Conservation (phyloP, 345 rosid species). For the Dipteronia sinensis region DNA sequence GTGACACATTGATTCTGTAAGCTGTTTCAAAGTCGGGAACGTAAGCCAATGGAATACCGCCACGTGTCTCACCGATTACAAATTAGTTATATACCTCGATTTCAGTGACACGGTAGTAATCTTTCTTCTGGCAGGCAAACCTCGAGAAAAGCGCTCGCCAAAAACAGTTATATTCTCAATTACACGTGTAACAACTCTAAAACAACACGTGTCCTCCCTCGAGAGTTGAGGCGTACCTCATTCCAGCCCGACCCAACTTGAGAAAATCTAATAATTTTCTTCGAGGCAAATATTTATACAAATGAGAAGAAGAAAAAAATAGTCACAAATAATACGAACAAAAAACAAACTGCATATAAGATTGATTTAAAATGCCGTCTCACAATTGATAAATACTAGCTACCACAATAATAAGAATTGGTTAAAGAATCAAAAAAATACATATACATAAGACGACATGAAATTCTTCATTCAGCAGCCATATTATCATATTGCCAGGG, state of each 20-base stretch:
- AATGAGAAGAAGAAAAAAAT: not conserved
- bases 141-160: too few relatives aligned
- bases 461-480: slow-evolving; percentile 26
- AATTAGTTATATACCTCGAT: not conserved
- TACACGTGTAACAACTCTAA: too few relatives aligned
- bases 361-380: not conserved
- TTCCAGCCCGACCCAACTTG: not conserved
- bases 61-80: not conserved
- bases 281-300: too few relatives aligned
- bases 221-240: not conserved
- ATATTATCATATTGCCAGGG: slow-evolving; percentile 66
- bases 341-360: slow-evolving; percentile 3
- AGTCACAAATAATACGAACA: not conserved
- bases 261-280: too few relatives aligned
- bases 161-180: too few relatives aligned
- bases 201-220: too few relatives aligned
- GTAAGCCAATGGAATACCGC: too few relatives aligned
- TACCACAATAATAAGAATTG: not conserved
- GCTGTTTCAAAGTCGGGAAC: too few relatives aligned
- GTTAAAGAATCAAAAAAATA: slow-evolving; percentile 5
- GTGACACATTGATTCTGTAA: too few relatives aligned
- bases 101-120: too few relatives aligned
- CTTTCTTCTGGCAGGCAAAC: too few relatives aligned
- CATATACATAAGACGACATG: slow-evolving; percentile 6
- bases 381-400: not conserved